Evolutionary conservation across 768 basidiomycete genomes (phyloP).

Genomic region (Wakefieldia striispora): DNA sequence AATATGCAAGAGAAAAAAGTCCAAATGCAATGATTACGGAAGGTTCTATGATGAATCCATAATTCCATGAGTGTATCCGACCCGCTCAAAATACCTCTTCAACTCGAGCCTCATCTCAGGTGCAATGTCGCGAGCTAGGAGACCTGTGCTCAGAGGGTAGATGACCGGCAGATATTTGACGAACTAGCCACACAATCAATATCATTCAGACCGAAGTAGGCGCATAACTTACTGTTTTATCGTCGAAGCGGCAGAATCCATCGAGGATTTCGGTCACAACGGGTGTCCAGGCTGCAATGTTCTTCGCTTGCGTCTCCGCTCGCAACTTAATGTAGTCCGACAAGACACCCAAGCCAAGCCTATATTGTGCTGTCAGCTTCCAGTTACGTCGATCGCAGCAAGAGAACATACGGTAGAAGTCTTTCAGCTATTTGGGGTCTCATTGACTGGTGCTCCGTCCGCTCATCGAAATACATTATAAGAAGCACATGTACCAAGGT

Average conservation of each 20-base stretch:
- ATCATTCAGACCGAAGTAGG: background rate
- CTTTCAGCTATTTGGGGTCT: constrained; percentile 77
- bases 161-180: constrained; percentile 82
- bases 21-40: constrained; percentile 10
- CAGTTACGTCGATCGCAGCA: background rate
- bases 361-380: constrained; percentile 31
- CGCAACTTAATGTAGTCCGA: constrained; percentile 90
- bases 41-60: constrained; percentile 52
- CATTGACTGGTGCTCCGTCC: constrained; percentile 83
- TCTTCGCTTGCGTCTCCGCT: constrained; percentile 88
- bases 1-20: constrained; percentile 14
- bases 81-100: constrained; percentile 75
- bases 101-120: constrained; percentile 81
- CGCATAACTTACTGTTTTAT: constrained; percentile 73
- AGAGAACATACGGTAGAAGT: constrained; percentile 57
- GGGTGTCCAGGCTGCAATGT: constrained; percentile 97
- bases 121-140: constrained; percentile 78
- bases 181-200: constrained; percentile 54
- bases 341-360: constrained; percentile 83
- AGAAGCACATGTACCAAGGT: constrained; percentile 90
- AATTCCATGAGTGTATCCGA: constrained; percentile 71
- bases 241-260: constrained; percentile 87
- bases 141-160: constrained; percentile 86
- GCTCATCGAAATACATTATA: constrained; percentile 90
- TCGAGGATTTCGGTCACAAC: constrained; percentile 93